Evolutionary conservation across 306 rosid genomes (phyloP).

Genomic region (Vigna trinervia): DNA sequence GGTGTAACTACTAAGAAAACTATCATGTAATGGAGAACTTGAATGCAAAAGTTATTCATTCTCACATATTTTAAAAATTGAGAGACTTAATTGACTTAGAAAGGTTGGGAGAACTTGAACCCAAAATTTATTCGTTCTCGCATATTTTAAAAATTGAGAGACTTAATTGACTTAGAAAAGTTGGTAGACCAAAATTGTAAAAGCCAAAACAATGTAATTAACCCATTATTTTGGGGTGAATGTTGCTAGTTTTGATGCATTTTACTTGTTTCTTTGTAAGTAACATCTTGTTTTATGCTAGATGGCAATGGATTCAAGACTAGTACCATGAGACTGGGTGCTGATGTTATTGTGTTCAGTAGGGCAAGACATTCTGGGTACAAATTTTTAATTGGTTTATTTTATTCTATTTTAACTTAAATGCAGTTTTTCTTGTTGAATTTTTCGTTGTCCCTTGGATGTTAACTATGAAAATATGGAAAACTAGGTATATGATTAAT

Average conservation of each 20-base stretch:
- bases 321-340: constrained; percentile 95
- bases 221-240: neutral
- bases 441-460: neutral
- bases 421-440: neutral
- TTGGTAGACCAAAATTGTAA: constrained; percentile 14
- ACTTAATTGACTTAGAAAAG: constrained; percentile 1
- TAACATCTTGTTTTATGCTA: constrained; percentile 47
- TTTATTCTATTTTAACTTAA: constrained; percentile 20
- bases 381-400: constrained; percentile 28
- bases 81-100: too few relatives aligned
- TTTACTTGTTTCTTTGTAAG: constrained; percentile 34
- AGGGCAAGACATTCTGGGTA: constrained; percentile 71
- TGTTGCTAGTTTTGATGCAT: constrained; percentile 33
- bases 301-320: constrained; percentile 99
- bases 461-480: neutral
- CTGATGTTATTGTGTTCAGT: constrained; percentile 88
- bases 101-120: too few relatives aligned
- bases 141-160: neutral
- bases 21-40: neutral
- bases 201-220: neutral
- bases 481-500: too few relatives aligned
- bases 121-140: neutral
- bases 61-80: too few relatives aligned
- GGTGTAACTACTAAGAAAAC: too few relatives aligned
- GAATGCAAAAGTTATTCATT: neutral